Base-by-base conservation (phyloP, 2,329 filamentous ascomycete genomes). In the Colletotrichum australisinense region DNA sequence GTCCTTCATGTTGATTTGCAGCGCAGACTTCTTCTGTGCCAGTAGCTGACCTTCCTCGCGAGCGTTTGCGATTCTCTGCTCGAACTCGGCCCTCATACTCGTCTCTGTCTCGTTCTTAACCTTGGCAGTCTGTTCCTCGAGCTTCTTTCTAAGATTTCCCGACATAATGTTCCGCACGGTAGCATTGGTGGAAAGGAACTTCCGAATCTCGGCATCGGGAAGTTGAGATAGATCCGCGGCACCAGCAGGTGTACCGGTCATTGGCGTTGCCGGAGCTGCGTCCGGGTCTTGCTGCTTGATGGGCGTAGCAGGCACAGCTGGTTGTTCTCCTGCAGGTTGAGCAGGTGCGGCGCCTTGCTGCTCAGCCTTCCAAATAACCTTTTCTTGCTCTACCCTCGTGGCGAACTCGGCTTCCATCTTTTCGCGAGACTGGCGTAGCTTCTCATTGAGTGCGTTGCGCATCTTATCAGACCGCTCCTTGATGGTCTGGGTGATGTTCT, bases 1-100 rank as follows among this genome's bases (percentile, higher is more conserved):
- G 76, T 96, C 93, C 6, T 91, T 86, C 91, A 97, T 93, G 80
- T 95, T 96, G 75, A 96, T 87, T 76, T 93, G 93, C 62, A 94
- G 85, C 2, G 90, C 90, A 67, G 89, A 90, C 81, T 94, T 94
- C 85, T 95, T 95, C 46, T 92, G 90, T 57, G 92, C 91, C 84
- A 97, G 89, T 74, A 93, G 88, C 64, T 93, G 89, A 3, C 92
- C 93, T 80, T 93, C 88, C 74, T 92, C 89, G 67, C 86, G 85
- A 12, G 88, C 90, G 63, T 87, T 85, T 14, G 79, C 77, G 26
- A 90, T 83, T 81, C 90, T 91, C 53, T 85, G 83, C 63, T 91
- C 89, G 67, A 84, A 86, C 71, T 90, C 87, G 11, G 78, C 74
- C 79, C 86, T 87, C 46, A 86, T 69, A 5, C 81, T 77, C 32